Percentiles rank a stretch among this genome's conserved stretches.
Conservation (phyloP, 768 basidiomycete species). For the Trametes villosa region DNA sequence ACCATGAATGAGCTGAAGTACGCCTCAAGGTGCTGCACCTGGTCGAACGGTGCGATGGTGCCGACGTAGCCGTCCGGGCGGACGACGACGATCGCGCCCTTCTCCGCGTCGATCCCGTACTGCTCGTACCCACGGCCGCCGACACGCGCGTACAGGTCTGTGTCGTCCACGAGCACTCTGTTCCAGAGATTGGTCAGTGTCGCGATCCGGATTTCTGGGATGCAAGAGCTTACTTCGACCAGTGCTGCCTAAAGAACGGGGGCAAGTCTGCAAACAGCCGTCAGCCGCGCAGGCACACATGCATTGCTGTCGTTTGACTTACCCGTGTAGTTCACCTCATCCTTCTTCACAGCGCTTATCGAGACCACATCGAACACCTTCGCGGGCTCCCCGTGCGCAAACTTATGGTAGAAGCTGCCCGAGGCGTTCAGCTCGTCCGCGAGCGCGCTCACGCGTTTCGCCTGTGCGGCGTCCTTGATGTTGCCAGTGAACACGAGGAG, state of each 20-base stretch:
- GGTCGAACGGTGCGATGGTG: conserved; percentile 53
- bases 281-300: not conserved
- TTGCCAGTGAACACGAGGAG: conserved; percentile 52
- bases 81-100: conserved; percentile 57
- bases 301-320: not conserved
- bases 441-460: conserved; percentile 22
- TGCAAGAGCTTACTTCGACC: conserved; percentile 54
- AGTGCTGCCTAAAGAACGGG: conserved; percentile 52
- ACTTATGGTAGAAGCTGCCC: conserved; percentile 27
- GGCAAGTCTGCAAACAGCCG: conserved; percentile 42
- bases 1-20: conserved; percentile 56
- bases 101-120: conserved; percentile 51
- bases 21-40: conserved; percentile 39
- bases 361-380: conserved; percentile 21
- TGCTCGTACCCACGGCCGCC: conserved; percentile 62
- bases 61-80: conserved; percentile 73
- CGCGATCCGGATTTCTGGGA: too few species aligned
- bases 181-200: not conserved
- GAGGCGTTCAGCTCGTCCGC: conserved; percentile 26
- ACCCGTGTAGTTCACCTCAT: conserved; percentile 18
- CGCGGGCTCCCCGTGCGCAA: conserved; percentile 7
- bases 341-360: conserved; percentile 19
- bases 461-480: conserved; percentile 28
- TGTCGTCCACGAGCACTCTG: conserved; percentile 67
- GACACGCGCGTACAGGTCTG: conserved; percentile 44